Evolutionary conservation across 371 early-diverging fungal species (phyloP), one percentile per base, ranked within the genome.

Genomic region (Mortierella sp.): DNA sequence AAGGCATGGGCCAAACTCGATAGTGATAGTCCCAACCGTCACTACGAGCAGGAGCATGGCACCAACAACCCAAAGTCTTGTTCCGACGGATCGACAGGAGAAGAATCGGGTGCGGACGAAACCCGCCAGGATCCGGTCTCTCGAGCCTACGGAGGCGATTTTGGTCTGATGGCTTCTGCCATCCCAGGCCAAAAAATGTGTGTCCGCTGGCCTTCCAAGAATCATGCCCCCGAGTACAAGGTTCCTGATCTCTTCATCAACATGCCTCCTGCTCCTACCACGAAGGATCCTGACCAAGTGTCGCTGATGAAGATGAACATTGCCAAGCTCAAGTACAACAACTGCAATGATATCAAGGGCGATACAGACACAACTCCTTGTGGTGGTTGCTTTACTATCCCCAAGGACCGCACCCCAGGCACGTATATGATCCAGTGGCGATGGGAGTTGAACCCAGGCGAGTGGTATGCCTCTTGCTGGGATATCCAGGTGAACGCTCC

Each of bases 181-280:
- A 86, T 82, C 23, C 87, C 88, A 69, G 89, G 89, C 48, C 79
- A 81, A 12, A 74, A 67, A 51, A 87, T 82, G 68, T 89, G 89
- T 51, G 82, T 89, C 72, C 89, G 87, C 28, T 87, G 87, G 68
- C 87, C 86, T 1, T 86, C 89, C 57, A 77, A 77, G 69, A 77
- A 77, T 69, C 77, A 77, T 26, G 77, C 77, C n/a, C 68, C 68
- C 51, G 4, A 37, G 26, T 45, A 6, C 23, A 9, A 7, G 1
- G 69, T 72, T 11, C 43, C 52, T 6, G 55, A 43, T n/a, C 72
- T 77, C 30, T 68, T 61, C 19, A 65, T 77, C 66, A 77, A 72
- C 63, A 77, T 77, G 77, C 77, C 77, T 15, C 14, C 50, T 28
- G 44, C 52, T 6, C 18, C 47, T 16, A 29, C 64, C 16, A 26